Percentiles rank a stretch among this genome's conserved stretches.
phyloP scores from a whole-genome alignment of 352 stramenopile species.

The Ophiocytium majus region DNA sequence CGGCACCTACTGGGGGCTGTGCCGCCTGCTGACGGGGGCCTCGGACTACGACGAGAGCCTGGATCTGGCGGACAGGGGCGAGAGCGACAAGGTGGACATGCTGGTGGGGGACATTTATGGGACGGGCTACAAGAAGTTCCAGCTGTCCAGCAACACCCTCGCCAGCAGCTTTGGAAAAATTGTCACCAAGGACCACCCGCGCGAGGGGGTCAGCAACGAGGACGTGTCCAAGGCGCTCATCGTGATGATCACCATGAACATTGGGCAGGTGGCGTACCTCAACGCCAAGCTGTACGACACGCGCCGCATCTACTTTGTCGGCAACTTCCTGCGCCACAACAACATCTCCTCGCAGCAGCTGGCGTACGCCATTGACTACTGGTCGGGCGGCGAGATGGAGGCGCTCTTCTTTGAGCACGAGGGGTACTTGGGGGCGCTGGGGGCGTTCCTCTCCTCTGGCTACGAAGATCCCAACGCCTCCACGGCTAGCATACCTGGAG shows the following conservation, averaged over 20 bases:
- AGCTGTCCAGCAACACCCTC: constrained; percentile 78
- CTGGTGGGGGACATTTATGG: constrained; percentile 99
- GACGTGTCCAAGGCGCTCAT: constrained; percentile 92
- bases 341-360: constrained; percentile 85
- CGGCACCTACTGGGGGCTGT: constrained; percentile 98
- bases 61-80: constrained; percentile 70
- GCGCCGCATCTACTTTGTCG: constrained; percentile 92
- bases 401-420: constrained; percentile 90
- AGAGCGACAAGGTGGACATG: constrained; percentile 82
- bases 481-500: too few relatives aligned
- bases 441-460: constrained; percentile 82
- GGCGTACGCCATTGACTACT: constrained; percentile 96
- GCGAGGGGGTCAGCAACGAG: constrained; percentile 77
- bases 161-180: constrained; percentile 97
- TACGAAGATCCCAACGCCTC: constrained; percentile 34
- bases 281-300: constrained; percentile 95
- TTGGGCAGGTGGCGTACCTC: constrained; percentile 95
- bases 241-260: constrained; percentile 99
- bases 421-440: constrained; percentile 95
- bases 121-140: constrained; percentile 87
- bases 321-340: constrained; percentile 97
- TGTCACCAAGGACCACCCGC: constrained; percentile 70
- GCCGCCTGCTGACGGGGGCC: constrained; percentile 56
- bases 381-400: constrained; percentile 87
- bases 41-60: constrained; percentile 73